Percentiles rank a stretch among this genome's conserved stretches.
Evolutionary conservation across 768 basidiomycete species (phyloP).

Genomic region (Naganishia vishniacii): DNA sequence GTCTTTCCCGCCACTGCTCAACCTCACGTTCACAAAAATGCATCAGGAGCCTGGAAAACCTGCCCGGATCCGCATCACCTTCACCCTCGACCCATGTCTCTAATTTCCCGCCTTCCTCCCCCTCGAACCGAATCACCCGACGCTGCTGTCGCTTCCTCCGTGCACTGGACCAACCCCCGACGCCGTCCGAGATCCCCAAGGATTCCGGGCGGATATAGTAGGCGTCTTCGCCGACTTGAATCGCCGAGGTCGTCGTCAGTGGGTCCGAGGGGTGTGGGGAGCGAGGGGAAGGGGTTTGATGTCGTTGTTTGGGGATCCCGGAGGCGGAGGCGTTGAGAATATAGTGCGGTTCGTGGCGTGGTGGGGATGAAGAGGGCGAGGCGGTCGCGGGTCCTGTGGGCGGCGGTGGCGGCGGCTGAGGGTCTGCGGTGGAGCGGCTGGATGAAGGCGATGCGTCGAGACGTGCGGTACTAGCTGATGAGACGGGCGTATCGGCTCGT

Average conservation of each 20-base stretch:
- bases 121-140: not conserved
- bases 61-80: constrained; percentile 51
- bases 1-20: constrained; percentile 29
- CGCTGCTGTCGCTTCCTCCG: constrained; percentile 14
- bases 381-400: not conserved
- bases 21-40: constrained; percentile 57
- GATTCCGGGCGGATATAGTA: constrained; percentile 64
- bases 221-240: constrained; percentile 77
- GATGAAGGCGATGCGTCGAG: no score
- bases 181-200: constrained; percentile 91
- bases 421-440: not conserved
- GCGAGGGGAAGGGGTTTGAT: constrained; percentile 25
- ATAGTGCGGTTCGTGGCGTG: constrained; percentile 17
- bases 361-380: not conserved
- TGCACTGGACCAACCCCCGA: constrained; percentile 74
- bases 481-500: no score
- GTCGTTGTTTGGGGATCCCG: constrained; percentile 68
- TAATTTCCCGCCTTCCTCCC: not conserved
- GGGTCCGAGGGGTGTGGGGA: constrained; percentile 34
- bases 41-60: constrained; percentile 67
- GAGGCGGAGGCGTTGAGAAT: constrained; percentile 69
- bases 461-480: no score
- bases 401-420: not conserved
- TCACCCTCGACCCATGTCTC: constrained; percentile 15
- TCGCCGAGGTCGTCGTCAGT: constrained; percentile 38